Conservation (phyloP, 177 flowering plant genomes). For the Tripterygium wilfordii region DNA sequence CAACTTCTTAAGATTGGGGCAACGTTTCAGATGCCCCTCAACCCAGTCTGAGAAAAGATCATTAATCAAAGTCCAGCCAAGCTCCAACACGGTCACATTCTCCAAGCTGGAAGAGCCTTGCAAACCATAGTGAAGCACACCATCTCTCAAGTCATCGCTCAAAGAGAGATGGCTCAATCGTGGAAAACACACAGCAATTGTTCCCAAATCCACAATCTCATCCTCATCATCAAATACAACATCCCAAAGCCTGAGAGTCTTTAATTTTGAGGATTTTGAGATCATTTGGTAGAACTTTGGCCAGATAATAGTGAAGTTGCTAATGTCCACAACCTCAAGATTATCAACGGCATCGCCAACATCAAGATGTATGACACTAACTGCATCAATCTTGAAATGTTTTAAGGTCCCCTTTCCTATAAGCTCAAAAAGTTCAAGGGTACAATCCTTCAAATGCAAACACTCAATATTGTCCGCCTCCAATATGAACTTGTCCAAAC, state of each 20-base stretch:
- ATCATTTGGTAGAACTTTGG: constrained; percentile 74
- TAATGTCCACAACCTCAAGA: constrained; percentile 84
- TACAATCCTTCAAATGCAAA: constrained; percentile 69
- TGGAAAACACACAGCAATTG: constrained; percentile 68
- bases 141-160: constrained; percentile 67
- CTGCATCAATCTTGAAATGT: constrained; percentile 72
- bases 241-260: constrained; percentile 75
- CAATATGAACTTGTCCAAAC: constrained; percentile 70
- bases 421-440: constrained; percentile 70
- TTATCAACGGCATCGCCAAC: constrained; percentile 69
- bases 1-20: constrained; percentile 71
- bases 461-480: constrained; percentile 72
- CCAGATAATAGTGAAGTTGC: constrained; percentile 79
- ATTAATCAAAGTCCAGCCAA: constrained; percentile 69
- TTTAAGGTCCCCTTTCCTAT: constrained; percentile 64
- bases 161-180: constrained; percentile 59
- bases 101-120: constrained; percentile 56
- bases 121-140: constrained; percentile 47
- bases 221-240: constrained; percentile 81
- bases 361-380: constrained; percentile 72
- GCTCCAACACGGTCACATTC: constrained; percentile 64
- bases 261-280: constrained; percentile 63
- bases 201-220: constrained; percentile 73
- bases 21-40: constrained; percentile 53
- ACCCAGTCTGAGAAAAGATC: constrained; percentile 70